Percentiles rank a stretch among this genome's conserved stretches.
Evolutionary conservation across 2,329 filamentous ascomycete genomes (phyloP).

Genomic region (Coniosporium tulheliwenetii): DNA sequence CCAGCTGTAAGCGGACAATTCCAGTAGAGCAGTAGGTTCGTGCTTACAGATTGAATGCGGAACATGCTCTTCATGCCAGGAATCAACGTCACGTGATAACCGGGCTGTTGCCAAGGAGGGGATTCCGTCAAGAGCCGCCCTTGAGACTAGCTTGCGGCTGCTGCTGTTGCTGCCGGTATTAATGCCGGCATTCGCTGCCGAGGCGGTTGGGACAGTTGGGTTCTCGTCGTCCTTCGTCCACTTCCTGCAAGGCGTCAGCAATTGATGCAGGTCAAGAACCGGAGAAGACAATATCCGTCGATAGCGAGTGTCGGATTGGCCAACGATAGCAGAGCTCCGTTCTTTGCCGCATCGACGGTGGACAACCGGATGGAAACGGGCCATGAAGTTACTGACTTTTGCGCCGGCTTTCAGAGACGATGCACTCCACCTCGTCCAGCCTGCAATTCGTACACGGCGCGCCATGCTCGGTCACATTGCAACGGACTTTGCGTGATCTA

Average conservation of each 20-base stretch:
- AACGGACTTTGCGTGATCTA: constrained; percentile 77
- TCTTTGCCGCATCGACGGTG: no score
- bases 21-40: background rate
- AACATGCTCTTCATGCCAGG: constrained; percentile 40
- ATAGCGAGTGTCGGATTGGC: background rate
- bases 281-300: background rate
- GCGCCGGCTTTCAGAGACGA: constrained; percentile 56
- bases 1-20: background rate
- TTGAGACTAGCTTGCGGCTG: constrained; percentile 21
- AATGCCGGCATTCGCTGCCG: constrained; percentile 2
- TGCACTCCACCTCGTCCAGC: constrained; percentile 63
- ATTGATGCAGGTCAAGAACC: background rate
- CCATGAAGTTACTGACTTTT: constrained; percentile 51
- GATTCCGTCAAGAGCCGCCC: constrained; percentile 19
- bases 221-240: constrained; percentile 26
- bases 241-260: constrained; percentile 18
- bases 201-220: constrained; percentile 6
- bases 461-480: constrained; percentile 78
- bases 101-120: constrained; percentile 19
- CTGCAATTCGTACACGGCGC: constrained; percentile 79
- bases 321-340: no score
- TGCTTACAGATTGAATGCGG: constrained; percentile 48
- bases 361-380: background rate
- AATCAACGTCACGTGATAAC: constrained; percentile 29
- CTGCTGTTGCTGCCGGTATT: constrained; percentile 7